A percentile compares a stretch with the other conserved stretches of the same genome.
phyloP scores from a whole-genome alignment of 805 yeast species.

The Candida awuae region DNA sequence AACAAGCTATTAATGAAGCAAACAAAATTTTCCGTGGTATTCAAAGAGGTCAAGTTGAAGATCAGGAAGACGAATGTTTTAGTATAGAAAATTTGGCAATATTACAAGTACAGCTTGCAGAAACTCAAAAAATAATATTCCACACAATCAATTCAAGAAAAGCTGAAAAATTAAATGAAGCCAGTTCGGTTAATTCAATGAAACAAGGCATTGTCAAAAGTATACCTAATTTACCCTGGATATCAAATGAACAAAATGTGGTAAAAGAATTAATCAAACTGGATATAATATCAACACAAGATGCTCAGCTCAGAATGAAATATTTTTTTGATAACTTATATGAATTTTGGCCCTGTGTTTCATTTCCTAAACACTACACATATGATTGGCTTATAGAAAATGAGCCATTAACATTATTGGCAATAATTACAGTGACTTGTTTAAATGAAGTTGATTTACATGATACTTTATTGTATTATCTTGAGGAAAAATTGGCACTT shows the following conservation, averaged over 20 bases:
- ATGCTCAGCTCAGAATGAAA: slow-evolving; percentile 29
- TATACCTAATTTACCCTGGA: slow-evolving; percentile 29
- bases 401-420: slow-evolving; percentile 36
- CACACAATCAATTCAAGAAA: slow-evolving; percentile 18
- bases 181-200: slow-evolving; percentile 31
- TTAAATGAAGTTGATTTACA: slow-evolving; percentile 38
- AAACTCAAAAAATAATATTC: slow-evolving; percentile 25
- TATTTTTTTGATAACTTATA: slow-evolving; percentile 33
- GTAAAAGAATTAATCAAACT: slow-evolving; percentile 32
- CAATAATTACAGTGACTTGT: slow-evolving; percentile 40
- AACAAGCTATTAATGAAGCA: slow-evolving; percentile 22
- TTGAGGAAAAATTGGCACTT: slow-evolving; percentile 39
- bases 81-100: slow-evolving; percentile 17
- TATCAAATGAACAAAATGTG: slow-evolving; percentile 31
- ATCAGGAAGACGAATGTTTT: slow-evolving; percentile 19
- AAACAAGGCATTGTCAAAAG: slow-evolving; percentile 29
- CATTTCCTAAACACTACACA: slow-evolving; percentile 31
- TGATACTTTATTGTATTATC: slow-evolving; percentile 35
- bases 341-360: slow-evolving; percentile 41
- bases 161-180: slow-evolving; percentile 9
- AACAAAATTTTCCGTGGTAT: slow-evolving; percentile 18
- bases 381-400: slow-evolving; percentile 35
- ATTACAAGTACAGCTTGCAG: slow-evolving; percentile 26
- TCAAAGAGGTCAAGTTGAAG: slow-evolving; percentile 12
- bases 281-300: slow-evolving; percentile 28